phyloP scores from a whole-genome alignment of 768 basidiomycete species.

The Leccinum aurantiacum region DNA sequence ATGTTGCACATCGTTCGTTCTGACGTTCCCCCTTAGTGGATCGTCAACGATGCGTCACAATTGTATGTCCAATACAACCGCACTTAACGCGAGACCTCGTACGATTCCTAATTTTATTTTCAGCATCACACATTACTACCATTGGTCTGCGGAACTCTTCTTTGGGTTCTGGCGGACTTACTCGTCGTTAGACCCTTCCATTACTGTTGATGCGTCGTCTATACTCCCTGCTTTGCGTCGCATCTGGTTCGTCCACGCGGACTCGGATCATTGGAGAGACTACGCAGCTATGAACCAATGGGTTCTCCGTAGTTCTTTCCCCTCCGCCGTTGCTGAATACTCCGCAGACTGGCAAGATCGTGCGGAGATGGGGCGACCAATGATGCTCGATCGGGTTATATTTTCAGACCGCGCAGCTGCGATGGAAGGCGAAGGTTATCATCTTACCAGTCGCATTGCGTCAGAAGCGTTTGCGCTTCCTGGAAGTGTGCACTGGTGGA shows the following conservation, averaged over 20 bases:
- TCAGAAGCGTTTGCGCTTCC: conserved; percentile 72
- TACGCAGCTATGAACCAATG: conserved; percentile 91
- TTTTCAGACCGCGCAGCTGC: conserved; percentile 85
- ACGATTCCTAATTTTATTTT: not conserved
- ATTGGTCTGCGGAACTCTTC: conserved; percentile 90
- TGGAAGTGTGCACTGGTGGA: conserved; percentile 84
- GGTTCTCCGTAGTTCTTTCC: conserved; percentile 78
- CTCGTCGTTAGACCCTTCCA: conserved; percentile 72
- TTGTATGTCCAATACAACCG: conserved; percentile 52
- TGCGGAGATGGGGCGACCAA: conserved; percentile 60
- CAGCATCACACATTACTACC: conserved; percentile 90
- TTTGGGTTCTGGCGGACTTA: conserved; percentile 94
- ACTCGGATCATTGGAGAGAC: conserved; percentile 83
- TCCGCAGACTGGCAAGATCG: conserved; percentile 83
- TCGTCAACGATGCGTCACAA: conserved; percentile 84
- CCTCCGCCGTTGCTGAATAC: conserved; percentile 79
- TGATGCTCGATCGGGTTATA: conserved; percentile 85
- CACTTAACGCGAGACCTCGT: not conserved
- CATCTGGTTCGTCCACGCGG: conserved; percentile 72
- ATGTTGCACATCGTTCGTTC: not conserved
- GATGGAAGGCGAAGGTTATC: conserved; percentile 67
- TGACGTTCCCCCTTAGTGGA: conserved; percentile 47
- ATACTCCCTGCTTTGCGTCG: conserved; percentile 72
- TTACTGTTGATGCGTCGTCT: conserved; percentile 65
- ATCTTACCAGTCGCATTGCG: conserved; percentile 73